Conservation (phyloP, 1,139 yeast species). For the Kazachstania sp. region DNA sequence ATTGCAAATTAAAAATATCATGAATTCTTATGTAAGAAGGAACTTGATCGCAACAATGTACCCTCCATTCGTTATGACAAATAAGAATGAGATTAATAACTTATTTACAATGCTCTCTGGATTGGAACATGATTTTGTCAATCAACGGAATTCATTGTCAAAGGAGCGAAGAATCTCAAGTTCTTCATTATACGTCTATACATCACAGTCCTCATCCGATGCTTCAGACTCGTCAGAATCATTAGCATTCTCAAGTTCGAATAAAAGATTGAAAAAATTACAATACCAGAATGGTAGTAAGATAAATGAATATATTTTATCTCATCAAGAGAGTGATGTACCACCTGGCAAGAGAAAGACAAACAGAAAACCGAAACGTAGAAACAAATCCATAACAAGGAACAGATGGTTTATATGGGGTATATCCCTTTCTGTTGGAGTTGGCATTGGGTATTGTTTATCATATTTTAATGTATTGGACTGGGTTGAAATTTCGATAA, state of each 20-base stretch:
- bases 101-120: slow-evolving; percentile 13
- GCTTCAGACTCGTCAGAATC: background rate
- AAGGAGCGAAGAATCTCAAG: background rate
- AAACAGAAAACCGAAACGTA: slow-evolving; percentile 4
- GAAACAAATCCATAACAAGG: slow-evolving; percentile 5
- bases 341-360: slow-evolving; percentile 1
- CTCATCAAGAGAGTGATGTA: background rate
- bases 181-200: background rate
- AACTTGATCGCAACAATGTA: slow-evolving; percentile 18
- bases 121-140: background rate
- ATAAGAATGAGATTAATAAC: slow-evolving; percentile 17
- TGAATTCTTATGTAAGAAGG: slow-evolving; percentile 17
- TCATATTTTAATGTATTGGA: slow-evolving; percentile 1
- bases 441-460: slow-evolving; percentile 22
- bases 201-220: background rate
- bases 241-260: background rate
- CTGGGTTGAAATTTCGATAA: background rate
- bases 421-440: slow-evolving; percentile 25
- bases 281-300: background rate
- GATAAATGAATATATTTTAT: background rate
- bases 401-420: slow-evolving; percentile 26
- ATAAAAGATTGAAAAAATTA: background rate
- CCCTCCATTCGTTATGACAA: slow-evolving; percentile 20
- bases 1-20: slow-evolving; percentile 20
- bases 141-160: background rate